Evolutionary conservation across 495 filamentous ascomycete species (phyloP), one percentile per base, ranked within the genome.

Genomic region (Pyronema domesticum): DNA sequence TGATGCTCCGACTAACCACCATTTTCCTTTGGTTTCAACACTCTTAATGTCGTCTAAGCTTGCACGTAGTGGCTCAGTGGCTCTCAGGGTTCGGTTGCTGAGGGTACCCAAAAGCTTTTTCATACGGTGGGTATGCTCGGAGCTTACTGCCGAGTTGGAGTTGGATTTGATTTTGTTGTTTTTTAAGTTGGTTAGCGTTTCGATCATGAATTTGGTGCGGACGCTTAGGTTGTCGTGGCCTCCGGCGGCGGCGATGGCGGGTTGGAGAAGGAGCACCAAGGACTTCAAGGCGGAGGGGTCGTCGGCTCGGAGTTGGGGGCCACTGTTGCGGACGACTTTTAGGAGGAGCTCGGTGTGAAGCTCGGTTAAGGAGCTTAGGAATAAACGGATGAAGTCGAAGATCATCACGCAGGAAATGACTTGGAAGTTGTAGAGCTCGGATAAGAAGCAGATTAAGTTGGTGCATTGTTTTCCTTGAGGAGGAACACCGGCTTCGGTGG

Each of bases 171-270:
- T 71, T 47, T 82, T 81, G 69, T 95, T 95, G 73, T 94, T 94
- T 66, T 94, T 94, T 33, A 96, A 73, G 61, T 91, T 82, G 56
- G 85, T 88, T 64, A 98, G 91, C 1, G 83, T 89, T 57, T 96
- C 91, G 46, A 98, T 88, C 93, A 96, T 96, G 69, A 95, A 96
- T 58, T 83, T 93, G 0, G 89, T 95, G 47, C 91, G 80, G 9
- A 94, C 83, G 11, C 86, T 89, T 14, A 95, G 72, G 44, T 75
- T 80, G 14, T 72, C 71, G 19, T 46, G 33, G 64, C 85, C 80
- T 35, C 81, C 83, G 35, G 72, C 70, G 48, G 76, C 79, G 6
- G 77, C 68, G 10, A 86, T 75, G 7, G 80, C 76, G 9, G 79
- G 78, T 59, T 87, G 85, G 53, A 95, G 78, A 52, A 85, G 73